Evolutionary conservation across 305 asterid genomes (phyloP), one percentile per base, ranked within the genome.

Genomic region (Andrographis paniculata): DNA sequence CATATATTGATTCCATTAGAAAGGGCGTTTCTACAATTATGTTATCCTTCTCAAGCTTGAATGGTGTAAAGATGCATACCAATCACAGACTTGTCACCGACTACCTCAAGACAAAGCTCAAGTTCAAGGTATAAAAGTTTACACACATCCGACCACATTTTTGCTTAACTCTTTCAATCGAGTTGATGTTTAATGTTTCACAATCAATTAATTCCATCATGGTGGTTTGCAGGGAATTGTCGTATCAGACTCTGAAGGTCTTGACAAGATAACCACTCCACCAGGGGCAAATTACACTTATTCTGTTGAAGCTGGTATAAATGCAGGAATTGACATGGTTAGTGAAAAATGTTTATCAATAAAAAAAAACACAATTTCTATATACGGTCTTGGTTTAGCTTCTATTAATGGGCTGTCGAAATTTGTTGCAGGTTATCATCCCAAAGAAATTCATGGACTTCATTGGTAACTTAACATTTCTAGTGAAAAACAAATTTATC

Each of bases 11-110:
- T 51, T 50, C 86, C 3, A 42, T 77, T 52, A 43, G 31, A 42
- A 73, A 70, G 50, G 86, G 86, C 6, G 81, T 75, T 17, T 54
- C 87, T 1, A 75, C 84, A 0, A 63, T 75, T 15, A 78, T 78
- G 87, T 52, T 75, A 36, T 78, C 87, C 0, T 72, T 66, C 58
- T 78, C 83, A 16, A 75, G 87, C 64, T 78, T 72, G 87, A 78
- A 78, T 14, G 83, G 83, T 12, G 39, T 42, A 31, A 75, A 60
- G 64, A 78, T 78, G 87, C 87, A 75, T 13, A 78, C 83, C 16
- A 78, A 78, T 45, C 51, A 51, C 18, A 76, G 65, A 42, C 83
- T 78, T 30, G 43, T 78, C 27, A 75, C 83, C 10, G 70, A 76
- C 37, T 75, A 61, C 63, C 69, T 78, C 45, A 78, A 72, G 77